Evolutionary conservation across 2,329 filamentous ascomycete species (phyloP), one percentile per base, ranked within the genome.

Genomic region (Fusarium sp.): DNA sequence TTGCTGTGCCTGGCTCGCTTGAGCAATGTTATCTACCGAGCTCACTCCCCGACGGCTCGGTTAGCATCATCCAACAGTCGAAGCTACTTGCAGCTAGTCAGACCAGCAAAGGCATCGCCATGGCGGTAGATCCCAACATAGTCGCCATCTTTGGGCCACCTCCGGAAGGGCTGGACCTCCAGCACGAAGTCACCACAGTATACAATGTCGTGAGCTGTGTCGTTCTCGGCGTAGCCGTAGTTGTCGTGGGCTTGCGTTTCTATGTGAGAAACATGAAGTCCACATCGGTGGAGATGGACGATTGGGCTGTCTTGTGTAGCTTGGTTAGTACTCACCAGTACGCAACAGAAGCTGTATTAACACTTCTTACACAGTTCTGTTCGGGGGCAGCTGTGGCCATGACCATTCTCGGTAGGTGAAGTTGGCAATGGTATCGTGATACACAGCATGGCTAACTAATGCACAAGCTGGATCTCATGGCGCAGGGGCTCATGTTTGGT

Each of bases 191-290:
- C 6, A 26, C 53, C 12, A 31, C 39, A 0, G 24, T 28, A 1
- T 58, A 58, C 22, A 58, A 58, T 24, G 13, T 26, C 5, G 53
- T 58, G 1, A 50, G 40, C 12, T 58, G 45, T 4, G 28, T 58
- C 9, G 40, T 58, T 19, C 45, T 58, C 1, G 45, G 53, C 0
- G 26, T 58, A 2, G 45, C 55, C 1, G 31, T 32, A 0, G n/a
- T 36, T 0, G 40, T 25, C 1, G 55, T 58, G 2, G 53, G 26
- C 0, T 25, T 58, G n/a, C 55, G 55, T 0, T 58, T 58, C 7
- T 58, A 58, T 10, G 55, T 58, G 13, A 58, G 55, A 15, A 58
- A 36, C 25, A 58, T 58, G 55, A 58, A 58, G 24, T 58, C 55
- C 2, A 34, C 53, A 3, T 32, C 29, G 1, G 25, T 58, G 1